Evolutionary conservation across 805 yeast species (phyloP), one percentile per base, ranked within the genome.

Genomic region (Scheffersomyces coipomensis): DNA sequence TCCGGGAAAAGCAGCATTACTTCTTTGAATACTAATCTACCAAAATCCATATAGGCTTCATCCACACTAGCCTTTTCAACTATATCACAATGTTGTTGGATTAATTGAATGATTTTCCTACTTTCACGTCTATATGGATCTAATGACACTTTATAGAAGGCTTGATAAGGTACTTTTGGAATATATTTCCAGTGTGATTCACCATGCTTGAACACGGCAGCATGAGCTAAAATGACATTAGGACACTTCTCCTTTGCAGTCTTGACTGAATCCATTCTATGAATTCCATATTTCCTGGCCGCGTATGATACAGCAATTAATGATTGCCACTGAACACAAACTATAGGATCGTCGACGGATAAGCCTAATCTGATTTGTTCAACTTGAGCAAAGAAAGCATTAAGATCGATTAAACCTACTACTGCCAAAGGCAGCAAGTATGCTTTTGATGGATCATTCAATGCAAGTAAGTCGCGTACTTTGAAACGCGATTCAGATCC

Each of bases 41-140:
- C 96, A 29, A 93, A 59, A 62, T 93, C 97, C 48, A 93, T 47
- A 55, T 85, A 93, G 35, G 89, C 82, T 62, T 93, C 99, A 62
- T 93, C 99, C 15, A 90, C 93, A 62, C 97, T 88, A 0, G 97
- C 98, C 63, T 90, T 90, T 58, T 93, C 96, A 0, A 88, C 88
- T 12, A 73, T 50, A 41, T 79, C 83, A 55, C 91, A 86, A 43
- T 73, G 68, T 6, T 65, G 56, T 40, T 75, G 75, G 51, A 93
- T 74, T 0, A 91, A 64, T 25, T 77, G 68, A 54, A 88, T 70
- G 43, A 93, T 82, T 59, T 85, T 86, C 13, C 96, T 68, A 43
- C 93, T 83, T 53, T 88, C 96, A 43, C 96, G 64, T 43, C 99
- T 71, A 55, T 91, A 93, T 0, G 96, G 96, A 55, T 93, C 98